Evolutionary conservation across 257 asterid genomes (phyloP), one percentile per base, ranked within the genome.

Genomic region (Solanum chiquidenum): DNA sequence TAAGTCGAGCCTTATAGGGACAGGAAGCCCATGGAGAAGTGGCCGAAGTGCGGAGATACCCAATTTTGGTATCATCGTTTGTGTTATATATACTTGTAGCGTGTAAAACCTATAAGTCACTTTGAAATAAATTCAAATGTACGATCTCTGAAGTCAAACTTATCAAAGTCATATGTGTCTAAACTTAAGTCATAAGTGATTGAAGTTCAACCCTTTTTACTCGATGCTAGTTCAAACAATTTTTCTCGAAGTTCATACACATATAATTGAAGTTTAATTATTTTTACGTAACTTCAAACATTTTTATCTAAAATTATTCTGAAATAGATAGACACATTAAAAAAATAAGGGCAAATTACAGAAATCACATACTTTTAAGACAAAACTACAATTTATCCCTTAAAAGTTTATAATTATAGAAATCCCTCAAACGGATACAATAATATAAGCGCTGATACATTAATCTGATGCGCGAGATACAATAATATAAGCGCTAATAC

Each of bases 111-210:
- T 64, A 11, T 25, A 64, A 64, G 72, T n/a, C 1, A 64, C 16
- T n/a, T 64, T 0, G 0, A 0, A 64, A n/a, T 5, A 64, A n/a
- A 2, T 10, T 64, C 7, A n/a, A 7, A 10, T 3, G 16, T n/a
- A 64, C 1, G 4, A n/a, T 7, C 0, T 58, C 66, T 58, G 10
- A 20, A 58, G n/a, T 58, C 9, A 58, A 0, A 58, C 66, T 20
- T 58, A 0, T 20, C 14, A 20, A 58, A 58, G 4, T 58, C 14
- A 64, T 62, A 4, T 4, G 33, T n/a, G 16, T 62, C 7, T 64
- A 8, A 64, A 62, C 14, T 2, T 62, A 9, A 11, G 1, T 3
- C 16, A 62, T 10, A 10, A 10, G 0, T 62, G 68, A 1, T 62
- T 10, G 31, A n/a, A 62, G 13, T 23, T 62, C 7, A 23, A 9